Evolutionary conservation across 2,329 filamentous ascomycete species (phyloP), one percentile per base, ranked within the genome.

Genomic region (Xylaria sp.): DNA sequence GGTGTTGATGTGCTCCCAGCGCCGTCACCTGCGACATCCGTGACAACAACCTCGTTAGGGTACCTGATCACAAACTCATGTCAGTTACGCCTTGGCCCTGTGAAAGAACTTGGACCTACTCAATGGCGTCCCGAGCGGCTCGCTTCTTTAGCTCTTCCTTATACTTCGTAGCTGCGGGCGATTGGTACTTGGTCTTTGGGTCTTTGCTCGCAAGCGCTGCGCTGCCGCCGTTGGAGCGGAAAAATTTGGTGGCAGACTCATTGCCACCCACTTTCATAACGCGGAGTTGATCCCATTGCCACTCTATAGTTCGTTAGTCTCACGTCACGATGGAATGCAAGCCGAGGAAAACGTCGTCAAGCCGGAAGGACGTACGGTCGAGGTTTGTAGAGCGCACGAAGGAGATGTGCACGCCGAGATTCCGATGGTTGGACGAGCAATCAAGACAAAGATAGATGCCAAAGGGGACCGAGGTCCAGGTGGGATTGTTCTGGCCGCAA

Each of bases 221-320:
- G 48, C 93, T 94, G 70, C 96, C 96, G 72, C 96, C 96, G 79
- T 99, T 96, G 75, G 93, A 91, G 83, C 97, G 94, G 85, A 98
- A 99, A 85, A 93, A 99, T 83, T 97, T 97, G 77, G 94, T 97
- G 58, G 96, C 96, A 67, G 94, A 97, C 83, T 98, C 95, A 78
- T 99, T 99, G 66, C 96, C 96, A 73, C 96, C 96, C 17, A 98
- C 94, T 84, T 99, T 99, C 95, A 99, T 98, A 66, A 95, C 83
- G 61, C 96, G 92, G 69, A 99, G 87, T 81, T 99, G 96, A 74
- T 97, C 94, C 96, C 96, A 99, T 92, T 97, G 94, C 96, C 96
- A 99, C 85, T 93, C 91, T 93, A 76, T 44, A 51, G 71, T 72
- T 66, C 71, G 72, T 80, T 71, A 80, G 73, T 64, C 23, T 49